A percentile compares a stretch with the other conserved stretches of the same genome.
Evolutionary conservation across 495 filamentous ascomycete species (phyloP).

Genomic region (Podospora fimiseda): DNA sequence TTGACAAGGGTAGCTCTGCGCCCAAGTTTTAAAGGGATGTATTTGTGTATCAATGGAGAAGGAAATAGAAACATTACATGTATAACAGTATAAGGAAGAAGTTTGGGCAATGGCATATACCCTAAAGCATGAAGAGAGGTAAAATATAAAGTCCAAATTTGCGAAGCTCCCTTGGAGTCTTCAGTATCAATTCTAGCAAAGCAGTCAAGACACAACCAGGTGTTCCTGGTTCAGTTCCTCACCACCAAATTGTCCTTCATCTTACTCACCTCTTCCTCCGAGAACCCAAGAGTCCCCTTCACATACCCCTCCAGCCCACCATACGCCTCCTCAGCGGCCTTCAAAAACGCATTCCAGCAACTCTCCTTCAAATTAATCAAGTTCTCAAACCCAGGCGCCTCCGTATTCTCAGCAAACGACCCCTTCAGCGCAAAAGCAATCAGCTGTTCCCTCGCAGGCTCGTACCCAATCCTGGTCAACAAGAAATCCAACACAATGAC

Average conservation of each 20-base stretch:
- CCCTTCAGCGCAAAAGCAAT: conserved; percentile 33
- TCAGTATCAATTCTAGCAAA: too few species aligned
- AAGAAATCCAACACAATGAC: conserved; percentile 47
- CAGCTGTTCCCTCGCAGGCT: conserved; percentile 38
- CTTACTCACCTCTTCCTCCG: conserved; percentile 31
- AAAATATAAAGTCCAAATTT: too few species aligned
- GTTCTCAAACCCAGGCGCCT: conserved; percentile 38
- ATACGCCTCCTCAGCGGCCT: conserved; percentile 28
- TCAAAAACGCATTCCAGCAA: conserved; percentile 37
- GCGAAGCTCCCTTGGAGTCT: too few species aligned
- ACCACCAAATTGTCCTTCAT: conserved; percentile 36
- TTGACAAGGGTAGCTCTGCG: not conserved
- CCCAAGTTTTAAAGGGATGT: not conserved
- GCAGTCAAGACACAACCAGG: too few species aligned
- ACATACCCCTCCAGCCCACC: conserved; percentile 42
- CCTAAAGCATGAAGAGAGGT: too few species aligned
- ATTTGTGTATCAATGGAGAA: too few species aligned
- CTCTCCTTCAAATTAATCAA: conserved; percentile 27
- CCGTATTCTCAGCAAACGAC: conserved; percentile 19
- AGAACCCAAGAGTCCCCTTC: conserved; percentile 33
- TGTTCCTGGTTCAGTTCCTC: not conserved
- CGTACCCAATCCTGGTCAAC: conserved; percentile 41
- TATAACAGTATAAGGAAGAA: too few species aligned
- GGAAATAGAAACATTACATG: too few species aligned
- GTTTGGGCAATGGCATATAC: too few species aligned